These are phyloP conservation scores for Rosa persica DNA, from an alignment of 306 rosid species.

Conservation along the genomic window DNA sequence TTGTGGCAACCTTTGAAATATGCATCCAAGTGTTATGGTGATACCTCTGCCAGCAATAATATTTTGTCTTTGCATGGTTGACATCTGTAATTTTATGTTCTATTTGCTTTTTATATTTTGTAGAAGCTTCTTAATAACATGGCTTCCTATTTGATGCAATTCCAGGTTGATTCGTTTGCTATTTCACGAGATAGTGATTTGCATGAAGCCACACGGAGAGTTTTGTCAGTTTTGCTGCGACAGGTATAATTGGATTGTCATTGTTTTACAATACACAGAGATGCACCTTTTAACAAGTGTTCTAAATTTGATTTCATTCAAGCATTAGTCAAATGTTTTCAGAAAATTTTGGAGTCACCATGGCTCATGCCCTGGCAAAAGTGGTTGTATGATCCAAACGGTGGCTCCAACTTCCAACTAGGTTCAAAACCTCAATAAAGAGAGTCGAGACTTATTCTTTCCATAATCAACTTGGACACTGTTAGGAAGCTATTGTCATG, in stretches of 20 bases:
- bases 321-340: neutral
- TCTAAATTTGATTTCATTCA: neutral
- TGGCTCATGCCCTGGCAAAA: neutral
- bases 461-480: neutral
- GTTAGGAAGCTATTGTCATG: neutral
- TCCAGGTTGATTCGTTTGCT: constrained; percentile 79
- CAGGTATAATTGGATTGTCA: constrained; percentile 41
- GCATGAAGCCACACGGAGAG: constrained; percentile 93
- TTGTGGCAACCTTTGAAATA: neutral
- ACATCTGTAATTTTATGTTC: neutral
- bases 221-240: constrained; percentile 59
- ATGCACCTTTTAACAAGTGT: neutral
- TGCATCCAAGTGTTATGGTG: neutral
- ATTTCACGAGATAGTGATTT: constrained; percentile 74
- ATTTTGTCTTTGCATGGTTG: neutral
- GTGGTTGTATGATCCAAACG: neutral
- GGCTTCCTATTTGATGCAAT: neutral
- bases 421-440: neutral
- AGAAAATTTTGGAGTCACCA: constrained; percentile 1
- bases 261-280: neutral
- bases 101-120: neutral
- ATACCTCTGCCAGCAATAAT: neutral
- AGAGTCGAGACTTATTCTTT: neutral
- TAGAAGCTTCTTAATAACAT: neutral
- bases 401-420: neutral